Percentiles rank a stretch among this genome's conserved stretches.
phyloP scores from a whole-genome alignment of 345 rosid genomes.

The Gossypium rotundifolium region DNA sequence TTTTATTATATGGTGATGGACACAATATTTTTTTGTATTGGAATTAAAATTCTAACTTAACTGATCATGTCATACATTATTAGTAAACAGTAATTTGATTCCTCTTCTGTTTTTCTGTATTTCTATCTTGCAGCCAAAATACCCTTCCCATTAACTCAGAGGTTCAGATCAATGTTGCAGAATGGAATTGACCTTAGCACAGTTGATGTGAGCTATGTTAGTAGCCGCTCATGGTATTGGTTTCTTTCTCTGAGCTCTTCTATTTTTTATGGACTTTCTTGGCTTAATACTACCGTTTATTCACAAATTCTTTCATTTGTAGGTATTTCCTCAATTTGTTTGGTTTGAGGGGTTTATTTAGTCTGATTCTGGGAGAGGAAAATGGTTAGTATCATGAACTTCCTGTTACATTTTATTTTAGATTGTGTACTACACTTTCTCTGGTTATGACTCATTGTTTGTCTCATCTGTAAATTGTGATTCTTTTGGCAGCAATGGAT shows the following conservation, averaged over 20 bases:
- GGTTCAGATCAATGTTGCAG: slow-evolving; percentile 98
- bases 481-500: slow-evolving; percentile 57
- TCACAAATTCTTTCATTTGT: slow-evolving; percentile 14
- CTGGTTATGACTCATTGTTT: not conserved
- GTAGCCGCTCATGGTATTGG: slow-evolving; percentile 93
- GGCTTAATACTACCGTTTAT: slow-evolving; percentile 7
- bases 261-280: slow-evolving; percentile 9
- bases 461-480: not conserved
- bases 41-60: not conserved
- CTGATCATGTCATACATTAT: not conserved
- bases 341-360: slow-evolving; percentile 95
- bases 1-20: not conserved
- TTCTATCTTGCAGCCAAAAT: slow-evolving; percentile 64
- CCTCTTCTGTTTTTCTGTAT: slow-evolving; percentile 8
- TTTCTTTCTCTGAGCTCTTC: slow-evolving; percentile 1
- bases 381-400: slow-evolving; percentile 55
- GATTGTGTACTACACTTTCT: not conserved
- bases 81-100: not conserved
- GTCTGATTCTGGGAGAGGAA: slow-evolving; percentile 97
- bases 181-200: slow-evolving; percentile 99
- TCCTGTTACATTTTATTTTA: not conserved
- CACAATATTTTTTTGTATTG: not conserved
- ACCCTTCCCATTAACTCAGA: slow-evolving; percentile 95
- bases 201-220: slow-evolving; percentile 97
- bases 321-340: slow-evolving; percentile 97